Percentiles rank a stretch among this genome's conserved stretches.
These are phyloP conservation scores for Paulownia fortunei DNA, from an alignment of 257 asterid species.

Conservation along the genomic window DNA sequence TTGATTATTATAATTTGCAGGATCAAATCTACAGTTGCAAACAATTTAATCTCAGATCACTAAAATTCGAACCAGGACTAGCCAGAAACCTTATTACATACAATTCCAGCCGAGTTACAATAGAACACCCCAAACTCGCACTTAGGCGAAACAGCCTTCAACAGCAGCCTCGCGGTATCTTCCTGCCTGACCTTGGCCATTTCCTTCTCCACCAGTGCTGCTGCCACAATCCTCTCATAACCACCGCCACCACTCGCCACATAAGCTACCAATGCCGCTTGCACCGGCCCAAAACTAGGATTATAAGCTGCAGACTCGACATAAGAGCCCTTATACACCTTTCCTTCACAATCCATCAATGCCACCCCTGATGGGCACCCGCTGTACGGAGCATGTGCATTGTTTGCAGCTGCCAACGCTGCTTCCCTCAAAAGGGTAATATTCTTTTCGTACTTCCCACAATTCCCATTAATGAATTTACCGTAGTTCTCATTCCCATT, in stretches of 20 bases:
- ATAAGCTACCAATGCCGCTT: slow-evolving; percentile 80
- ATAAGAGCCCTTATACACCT: slow-evolving; percentile 70
- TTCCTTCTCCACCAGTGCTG: slow-evolving; percentile 80
- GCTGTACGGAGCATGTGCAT: slow-evolving; percentile 87
- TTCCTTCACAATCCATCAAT: slow-evolving; percentile 82
- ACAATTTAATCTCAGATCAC: slow-evolving; percentile 14
- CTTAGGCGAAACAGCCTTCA: slow-evolving; percentile 69
- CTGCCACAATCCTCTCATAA: slow-evolving; percentile 79
- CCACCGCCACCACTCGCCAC: slow-evolving; percentile 75
- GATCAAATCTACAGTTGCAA: slow-evolving; percentile 45
- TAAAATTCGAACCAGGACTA: slow-evolving; percentile 25
- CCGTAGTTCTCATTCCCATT: slow-evolving; percentile 26
- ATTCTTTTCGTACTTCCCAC: slow-evolving; percentile 20
- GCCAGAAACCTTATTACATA: slow-evolving; percentile 29
- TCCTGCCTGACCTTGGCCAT: slow-evolving; percentile 65
- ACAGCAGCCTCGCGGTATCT: slow-evolving; percentile 63
- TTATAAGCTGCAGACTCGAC: slow-evolving; percentile 89
- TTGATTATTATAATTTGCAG: slow-evolving; percentile 34
- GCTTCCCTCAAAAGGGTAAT: slow-evolving; percentile 39
- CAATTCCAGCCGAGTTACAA: slow-evolving; percentile 42
- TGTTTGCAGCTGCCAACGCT: slow-evolving; percentile 81
- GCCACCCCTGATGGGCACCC: slow-evolving; percentile 89
- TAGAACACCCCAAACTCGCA: slow-evolving; percentile 63
- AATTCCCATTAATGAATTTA: slow-evolving; percentile 46
- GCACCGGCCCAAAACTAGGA: slow-evolving; percentile 88